Evolutionary conservation across 2,329 filamentous ascomycete genomes (phyloP), one percentile per base, ranked within the genome.

Genomic region (Colletotrichum orchidophilum): DNA sequence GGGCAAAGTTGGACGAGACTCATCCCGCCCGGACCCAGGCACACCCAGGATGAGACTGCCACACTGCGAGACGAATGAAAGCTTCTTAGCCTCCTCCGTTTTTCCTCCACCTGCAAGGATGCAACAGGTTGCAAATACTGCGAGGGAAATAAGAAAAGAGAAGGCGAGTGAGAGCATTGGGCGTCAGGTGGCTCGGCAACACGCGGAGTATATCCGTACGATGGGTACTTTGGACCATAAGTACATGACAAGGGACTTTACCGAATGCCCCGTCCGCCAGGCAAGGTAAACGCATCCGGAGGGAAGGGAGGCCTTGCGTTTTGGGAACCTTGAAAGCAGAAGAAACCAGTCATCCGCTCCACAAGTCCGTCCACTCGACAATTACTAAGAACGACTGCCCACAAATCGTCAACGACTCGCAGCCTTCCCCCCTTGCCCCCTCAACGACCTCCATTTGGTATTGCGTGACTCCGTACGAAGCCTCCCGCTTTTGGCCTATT

Each of bases 11-110:
- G 50, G 50, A 60, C 46, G 49, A 60, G 27, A 58, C 50, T 53
- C 55, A 55, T 70, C 61, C 62, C 53, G 65, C 42, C 35, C 26
- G 33, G 54, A 59, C 53, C 46, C 62, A 66, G 66, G 62, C 42
- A 35, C 66, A 42, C 29, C 35, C 60, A 35, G 29, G 29, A 46
- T 21, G 39, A 46, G 39, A 39, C n/a, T n/a, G 5, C 12, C 21
- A 29, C 9, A 50, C 42, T 15, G n/a, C 11, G n/a, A 49, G 59
- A 52, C 29, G 18, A 35, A 42, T 9, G 31, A 46, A 49, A 60
- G 29, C 57, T 49, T 60, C 13, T 31, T 46, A 18, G 26, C 50
- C 21, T 53, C 26, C 50, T 24, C 50, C 50, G 26, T 53, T 21
- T 13, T n/a, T 27, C 39, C n/a, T 33, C n/a, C 27, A 62, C 53